phyloP scores from a whole-genome alignment of 2,329 filamentous ascomycete species.

The Calycina herbarum region DNA sequence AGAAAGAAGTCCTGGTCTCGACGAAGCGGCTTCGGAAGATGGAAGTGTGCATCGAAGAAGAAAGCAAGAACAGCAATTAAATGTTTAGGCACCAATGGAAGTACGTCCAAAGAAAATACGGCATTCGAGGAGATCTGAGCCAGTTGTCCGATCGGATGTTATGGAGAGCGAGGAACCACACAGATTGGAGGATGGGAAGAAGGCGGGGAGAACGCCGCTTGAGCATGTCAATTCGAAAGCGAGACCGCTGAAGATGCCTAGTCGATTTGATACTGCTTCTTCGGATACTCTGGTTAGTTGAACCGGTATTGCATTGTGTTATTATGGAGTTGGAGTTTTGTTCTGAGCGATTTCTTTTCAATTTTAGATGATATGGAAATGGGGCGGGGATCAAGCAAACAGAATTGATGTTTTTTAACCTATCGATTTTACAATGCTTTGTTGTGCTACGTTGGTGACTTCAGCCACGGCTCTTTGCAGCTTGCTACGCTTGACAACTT shows the following conservation, averaged over 20 bases:
- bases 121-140: background rate
- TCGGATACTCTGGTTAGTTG: background rate
- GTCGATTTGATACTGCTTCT: background rate
- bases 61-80: background rate
- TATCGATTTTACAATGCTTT: background rate
- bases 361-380: background rate
- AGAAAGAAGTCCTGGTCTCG: background rate
- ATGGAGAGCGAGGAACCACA: background rate
- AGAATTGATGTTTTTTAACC: background rate
- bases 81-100: background rate
- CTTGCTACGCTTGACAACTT: background rate
- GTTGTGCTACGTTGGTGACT: background rate
- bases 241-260: background rate
- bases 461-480: background rate
- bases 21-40: background rate
- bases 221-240: background rate
- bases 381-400: background rate
- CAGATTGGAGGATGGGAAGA: background rate
- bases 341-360: background rate
- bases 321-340: background rate
- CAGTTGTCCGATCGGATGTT: background rate
- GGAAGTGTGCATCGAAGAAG: background rate
- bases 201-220: background rate
- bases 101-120: background rate
- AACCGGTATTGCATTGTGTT: background rate